phyloP scores from a whole-genome alignment of 768 basidiomycete species.

The Leccinum olivaceopallidum region DNA sequence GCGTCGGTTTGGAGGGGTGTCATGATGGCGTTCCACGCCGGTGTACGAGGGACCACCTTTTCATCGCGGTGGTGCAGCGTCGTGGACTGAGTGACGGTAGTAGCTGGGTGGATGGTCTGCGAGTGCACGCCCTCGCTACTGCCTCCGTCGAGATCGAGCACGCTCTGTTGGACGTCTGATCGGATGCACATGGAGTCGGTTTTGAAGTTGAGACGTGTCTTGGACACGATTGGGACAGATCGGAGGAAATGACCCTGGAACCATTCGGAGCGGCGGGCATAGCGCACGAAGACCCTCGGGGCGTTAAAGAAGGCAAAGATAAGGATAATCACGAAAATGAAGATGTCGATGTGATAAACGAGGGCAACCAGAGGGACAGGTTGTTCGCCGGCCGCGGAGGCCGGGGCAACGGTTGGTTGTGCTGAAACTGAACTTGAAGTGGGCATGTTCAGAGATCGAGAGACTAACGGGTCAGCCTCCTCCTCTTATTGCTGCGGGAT shows the following conservation, averaged over 20 bases:
- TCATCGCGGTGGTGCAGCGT: constrained; percentile 1
- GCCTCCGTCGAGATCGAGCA: constrained; percentile 19
- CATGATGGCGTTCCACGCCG: neutral
- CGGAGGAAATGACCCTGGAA: constrained; percentile 48
- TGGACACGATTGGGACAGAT: constrained; percentile 7
- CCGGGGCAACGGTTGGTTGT: neutral
- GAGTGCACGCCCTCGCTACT: constrained; percentile 15
- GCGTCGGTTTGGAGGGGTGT: neutral
- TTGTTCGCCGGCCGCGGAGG: neutral
- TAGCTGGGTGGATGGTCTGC: neutral
- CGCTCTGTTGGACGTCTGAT: constrained; percentile 14
- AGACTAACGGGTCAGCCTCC: neutral
- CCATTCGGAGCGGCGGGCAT: constrained; percentile 54
- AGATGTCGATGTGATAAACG: constrained; percentile 44
- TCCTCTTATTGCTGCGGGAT: neutral
- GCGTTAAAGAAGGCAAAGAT: constrained; percentile 43
- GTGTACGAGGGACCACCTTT: constrained; percentile 12
- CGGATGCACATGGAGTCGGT: constrained; percentile 15
- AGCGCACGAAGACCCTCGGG: constrained; percentile 52
- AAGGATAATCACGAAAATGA: constrained; percentile 43
- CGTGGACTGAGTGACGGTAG: constrained; percentile 1
- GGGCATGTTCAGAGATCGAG: neutral
- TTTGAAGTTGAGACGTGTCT: constrained; percentile 13
- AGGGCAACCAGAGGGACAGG: constrained; percentile 8
- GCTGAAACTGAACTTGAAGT: neutral